A percentile compares a stretch with the other conserved stretches of the same genome.
Evolutionary conservation across 352 stramenopile species (phyloP).

Genomic region (Phytophthora quininea): DNA sequence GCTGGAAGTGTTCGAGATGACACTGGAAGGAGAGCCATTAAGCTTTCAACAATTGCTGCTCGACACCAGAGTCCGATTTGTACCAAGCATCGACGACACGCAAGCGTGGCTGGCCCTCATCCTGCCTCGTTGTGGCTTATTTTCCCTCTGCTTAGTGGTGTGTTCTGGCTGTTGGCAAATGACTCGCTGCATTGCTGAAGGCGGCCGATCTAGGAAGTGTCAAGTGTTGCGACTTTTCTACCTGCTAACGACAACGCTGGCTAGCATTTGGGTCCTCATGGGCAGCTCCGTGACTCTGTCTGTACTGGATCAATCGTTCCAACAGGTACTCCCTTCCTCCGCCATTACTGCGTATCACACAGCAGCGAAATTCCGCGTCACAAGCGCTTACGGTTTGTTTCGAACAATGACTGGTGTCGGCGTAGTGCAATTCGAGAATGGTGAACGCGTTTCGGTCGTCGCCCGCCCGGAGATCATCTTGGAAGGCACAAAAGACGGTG

Average conservation of each 20-base stretch:
- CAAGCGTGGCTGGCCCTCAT: constrained; percentile 52
- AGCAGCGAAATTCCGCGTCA: constrained; percentile 45
- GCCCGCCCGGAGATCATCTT: constrained; percentile 90
- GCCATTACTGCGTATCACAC: constrained; percentile 31
- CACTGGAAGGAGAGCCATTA: neutral
- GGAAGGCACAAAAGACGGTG: constrained; percentile 64
- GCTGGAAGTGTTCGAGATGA: constrained; percentile 32
- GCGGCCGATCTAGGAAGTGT: constrained; percentile 7
- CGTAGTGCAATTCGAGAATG: constrained; percentile 31
- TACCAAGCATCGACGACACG: constrained; percentile 40
- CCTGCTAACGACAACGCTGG: constrained; percentile 28
- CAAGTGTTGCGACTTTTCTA: constrained; percentile 29
- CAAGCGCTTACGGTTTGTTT: constrained; percentile 88
- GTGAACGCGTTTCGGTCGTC: constrained; percentile 56
- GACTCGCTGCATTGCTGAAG: constrained; percentile 4
- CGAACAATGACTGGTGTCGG: constrained; percentile 91
- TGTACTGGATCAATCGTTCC: constrained; percentile 46
- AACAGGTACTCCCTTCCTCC: constrained; percentile 39
- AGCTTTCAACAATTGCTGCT: constrained; percentile 18
- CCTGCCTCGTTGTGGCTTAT: constrained; percentile 30
- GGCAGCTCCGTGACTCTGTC: constrained; percentile 49
- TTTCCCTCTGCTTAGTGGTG: constrained; percentile 15
- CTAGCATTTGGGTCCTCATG: constrained; percentile 41
- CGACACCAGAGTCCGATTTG: constrained; percentile 35
- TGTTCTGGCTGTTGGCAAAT: constrained; percentile 42